Percentiles rank a stretch among this genome's conserved stretches.
phyloP scores from a whole-genome alignment of 495 filamentous ascomycete genomes.

The Endocarpon pusillum region DNA sequence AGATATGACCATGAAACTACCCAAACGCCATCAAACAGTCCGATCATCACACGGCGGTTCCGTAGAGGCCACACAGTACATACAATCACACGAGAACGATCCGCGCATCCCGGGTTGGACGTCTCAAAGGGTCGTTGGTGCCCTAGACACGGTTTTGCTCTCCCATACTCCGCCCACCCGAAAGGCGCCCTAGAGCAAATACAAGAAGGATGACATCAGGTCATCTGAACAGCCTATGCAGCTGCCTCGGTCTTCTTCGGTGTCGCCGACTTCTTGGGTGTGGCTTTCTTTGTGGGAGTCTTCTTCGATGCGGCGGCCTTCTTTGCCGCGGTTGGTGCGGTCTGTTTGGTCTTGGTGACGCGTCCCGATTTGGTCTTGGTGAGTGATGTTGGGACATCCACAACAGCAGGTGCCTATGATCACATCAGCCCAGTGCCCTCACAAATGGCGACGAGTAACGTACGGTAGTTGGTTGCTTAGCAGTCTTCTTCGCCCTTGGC shows the following conservation, averaged over 20 bases:
- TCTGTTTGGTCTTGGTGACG: conserved; percentile 59
- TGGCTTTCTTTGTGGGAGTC: conserved; percentile 39
- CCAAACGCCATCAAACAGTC: too few relatives aligned
- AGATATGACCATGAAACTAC: too few relatives aligned
- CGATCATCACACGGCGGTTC: too few relatives aligned
- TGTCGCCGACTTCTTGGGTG: conserved; percentile 21
- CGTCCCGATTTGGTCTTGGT: conserved; percentile 85
- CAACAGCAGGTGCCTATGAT: conserved; percentile 44
- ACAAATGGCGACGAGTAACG: neutral
- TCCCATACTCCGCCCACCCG: too few relatives aligned
- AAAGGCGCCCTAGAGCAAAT: too few relatives aligned
- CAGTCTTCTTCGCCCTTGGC: conserved; percentile 34
- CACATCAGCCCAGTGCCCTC: neutral
- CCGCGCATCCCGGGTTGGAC: too few relatives aligned
- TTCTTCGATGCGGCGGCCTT: conserved; percentile 47
- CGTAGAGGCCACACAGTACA: too few relatives aligned
- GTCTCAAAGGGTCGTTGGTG: too few relatives aligned
- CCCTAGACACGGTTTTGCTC: too few relatives aligned
- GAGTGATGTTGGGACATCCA: conserved; percentile 55
- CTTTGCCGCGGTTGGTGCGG: conserved; percentile 42
- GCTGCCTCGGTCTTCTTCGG: conserved; percentile 12
- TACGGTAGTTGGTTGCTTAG: conserved; percentile 11
- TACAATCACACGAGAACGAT: too few relatives aligned
- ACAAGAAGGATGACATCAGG: neutral
- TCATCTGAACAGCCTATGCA: conserved; percentile 1